Base-by-base conservation (phyloP, 768 basidiomycete species). In the Coprinopsis cinerea region DNA sequence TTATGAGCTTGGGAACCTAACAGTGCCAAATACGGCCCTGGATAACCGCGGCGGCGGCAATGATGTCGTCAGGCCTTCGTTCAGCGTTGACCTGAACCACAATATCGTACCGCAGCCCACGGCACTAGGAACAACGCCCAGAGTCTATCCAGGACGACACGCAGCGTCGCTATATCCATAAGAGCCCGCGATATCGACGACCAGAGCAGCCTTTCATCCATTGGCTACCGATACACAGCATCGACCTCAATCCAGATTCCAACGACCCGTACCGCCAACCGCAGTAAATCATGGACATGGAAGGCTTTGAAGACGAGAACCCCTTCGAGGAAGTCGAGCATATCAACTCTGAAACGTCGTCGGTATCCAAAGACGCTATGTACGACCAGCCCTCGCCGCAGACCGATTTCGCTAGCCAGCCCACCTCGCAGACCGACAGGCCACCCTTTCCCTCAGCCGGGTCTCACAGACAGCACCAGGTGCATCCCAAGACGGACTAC, bases 401-500 rank as follows among this genome's bases (percentile, higher is more conserved):
- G 53, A 53, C 75, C 44, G 57, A 76, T 47, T 64, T 67, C 51
- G 70, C 72, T 18, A 69, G 78, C 27, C 74, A 81, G 15, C 74
- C 83, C 15, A 59, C 67, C 22, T 70, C 75, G 15, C 69, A 77
- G 45, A 55, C 55, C 25, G 46, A 59, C 25, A 68, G 64, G 44
- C 69, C 73, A 9, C 76, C 76, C 25, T 78, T 82, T 57, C 75
- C 82, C 9, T 79, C 85, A 4, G 69, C 75, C 14, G 80, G 76
- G 14, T 72, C 80, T 1, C 78, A 79, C 51, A 75, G 71, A 48
- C 74, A 77, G 27, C 68, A 76, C 3, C 73, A 73, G 45, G 64
- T 73, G 52, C 68, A 73, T n/a, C 72, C 69, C 67, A 91, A 88
- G 75, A 82, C 68, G 27, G 87, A 90, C 64, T 88, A 83, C 58